Evolutionary conservation across 371 early-diverging fungal species (phyloP), one percentile per base, ranked within the genome.

Genomic region (Parasitella parasitica): DNA sequence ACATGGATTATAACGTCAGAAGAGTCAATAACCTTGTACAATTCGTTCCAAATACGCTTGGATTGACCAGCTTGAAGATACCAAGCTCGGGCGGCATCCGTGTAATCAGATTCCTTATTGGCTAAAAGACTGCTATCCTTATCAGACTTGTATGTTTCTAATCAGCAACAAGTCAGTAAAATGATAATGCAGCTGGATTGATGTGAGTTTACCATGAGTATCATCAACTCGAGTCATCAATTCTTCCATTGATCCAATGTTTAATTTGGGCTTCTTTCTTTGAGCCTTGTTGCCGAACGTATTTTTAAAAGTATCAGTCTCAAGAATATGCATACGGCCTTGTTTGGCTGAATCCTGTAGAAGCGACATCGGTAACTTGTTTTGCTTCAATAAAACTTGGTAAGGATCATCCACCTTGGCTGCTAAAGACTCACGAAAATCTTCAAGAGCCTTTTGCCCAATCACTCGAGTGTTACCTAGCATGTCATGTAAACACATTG

Each of bases 11-110:
- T 86, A 20, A 99, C 97, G 82, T 99, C 99, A 1, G 98, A 97
- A 12, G 96, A 94, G 77, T 99, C 99, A 37, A 99, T 91, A 41
- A 98, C 99, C 86, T 99, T 99, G 86, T 99, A 99, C 41, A 99
- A 79, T 76, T 99, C 99, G 73, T 92, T 93, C 99, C 99, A 99
- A 54, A 99, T 99, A 75, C 99, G 93, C 76, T 93, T 94, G 24
- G 97, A 97, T 75, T 97, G 96, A 63, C 99, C 99, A 58, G 96
- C 96, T 43, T 86, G 86, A 67, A 97, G 91, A 64, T 93, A 87
- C 71, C 92, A 92, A 67, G 94, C 94, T 66, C 91, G 87, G 32
- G 86, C 86, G 32, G 86, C 91, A 65, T 91, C 92, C 2, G 76
- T 72, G 57, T 82, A 87, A 64, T 94, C 94, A 35, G 72, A 81